Evolutionary conservation across 805 yeast genomes (phyloP).

Genomic region (Candida lessepsii): DNA sequence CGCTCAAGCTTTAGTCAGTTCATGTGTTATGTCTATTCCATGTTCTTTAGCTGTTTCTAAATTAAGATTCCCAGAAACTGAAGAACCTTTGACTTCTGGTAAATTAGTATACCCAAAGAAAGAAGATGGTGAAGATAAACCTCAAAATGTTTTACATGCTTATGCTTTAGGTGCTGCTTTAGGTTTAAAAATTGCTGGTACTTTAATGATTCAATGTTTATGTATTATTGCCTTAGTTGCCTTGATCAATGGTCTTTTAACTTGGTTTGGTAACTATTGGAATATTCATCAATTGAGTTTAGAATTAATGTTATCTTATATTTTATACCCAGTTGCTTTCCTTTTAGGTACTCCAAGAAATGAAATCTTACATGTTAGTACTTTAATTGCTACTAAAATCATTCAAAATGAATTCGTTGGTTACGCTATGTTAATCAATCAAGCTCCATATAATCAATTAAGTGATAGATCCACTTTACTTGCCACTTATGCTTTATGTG

Average conservation of each 20-base stretch:
- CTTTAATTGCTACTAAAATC: conserved; percentile 54
- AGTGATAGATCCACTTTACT: conserved; percentile 51
- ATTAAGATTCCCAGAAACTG: conserved; percentile 58
- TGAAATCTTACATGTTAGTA: conserved; percentile 51
- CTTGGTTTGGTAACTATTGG: conserved; percentile 66
- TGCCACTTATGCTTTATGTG: conserved; percentile 63
- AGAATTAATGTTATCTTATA: conserved; percentile 55
- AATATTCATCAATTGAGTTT: conserved; percentile 50
- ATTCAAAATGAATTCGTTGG: conserved; percentile 65
- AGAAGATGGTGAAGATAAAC: conserved; percentile 29
- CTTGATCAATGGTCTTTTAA: conserved; percentile 51
- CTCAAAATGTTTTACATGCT: conserved; percentile 55
- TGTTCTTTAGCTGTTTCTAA: conserved; percentile 61
- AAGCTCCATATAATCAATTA: conserved; percentile 46
- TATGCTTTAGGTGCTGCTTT: conserved; percentile 57
- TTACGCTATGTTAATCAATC: conserved; percentile 38
- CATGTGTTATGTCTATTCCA: conserved; percentile 70
- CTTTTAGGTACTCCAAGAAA: conserved; percentile 53
- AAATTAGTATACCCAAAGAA: conserved; percentile 48
- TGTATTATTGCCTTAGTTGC: conserved; percentile 63
- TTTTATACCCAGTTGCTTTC: conserved; percentile 60
- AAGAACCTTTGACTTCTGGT: conserved; percentile 51
- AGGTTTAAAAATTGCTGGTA: conserved; percentile 55
- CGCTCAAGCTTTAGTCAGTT: conserved; percentile 61
- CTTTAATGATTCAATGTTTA: conserved; percentile 56